Conservation (phyloP, 2,329 filamentous ascomycete genomes). For the Tolypocladium amazonense region DNA sequence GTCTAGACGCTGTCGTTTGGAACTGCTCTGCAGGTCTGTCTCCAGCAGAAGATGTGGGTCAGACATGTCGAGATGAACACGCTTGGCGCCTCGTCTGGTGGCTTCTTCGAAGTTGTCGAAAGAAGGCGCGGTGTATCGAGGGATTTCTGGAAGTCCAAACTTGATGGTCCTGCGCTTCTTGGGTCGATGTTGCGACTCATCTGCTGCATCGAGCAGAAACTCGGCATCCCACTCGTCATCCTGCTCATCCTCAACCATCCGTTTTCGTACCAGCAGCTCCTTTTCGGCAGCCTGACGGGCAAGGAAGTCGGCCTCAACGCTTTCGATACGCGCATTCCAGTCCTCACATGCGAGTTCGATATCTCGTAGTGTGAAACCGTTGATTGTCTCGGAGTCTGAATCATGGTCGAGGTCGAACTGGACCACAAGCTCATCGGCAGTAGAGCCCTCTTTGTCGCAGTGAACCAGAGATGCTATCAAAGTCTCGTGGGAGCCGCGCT, state of each 20-base stretch:
- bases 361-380: slow-evolving; percentile 68
- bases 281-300: slow-evolving; percentile 19
- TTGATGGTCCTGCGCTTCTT: slow-evolving; percentile 60
- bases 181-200: slow-evolving; percentile 34
- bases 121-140: slow-evolving; percentile 53
- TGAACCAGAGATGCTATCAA: slow-evolving; percentile 37
- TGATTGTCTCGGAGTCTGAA: slow-evolving; percentile 54
- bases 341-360: slow-evolving; percentile 79
- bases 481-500: slow-evolving; percentile 43
- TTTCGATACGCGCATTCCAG: slow-evolving; percentile 59
- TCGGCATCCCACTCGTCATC: slow-evolving; percentile 56
- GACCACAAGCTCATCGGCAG: slow-evolving; percentile 22
- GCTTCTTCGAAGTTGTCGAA: slow-evolving; percentile 73
- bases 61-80: slow-evolving; percentile 74
- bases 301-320: slow-evolving; percentile 29
- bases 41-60: slow-evolving; percentile 83
- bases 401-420: slow-evolving; percentile 39
- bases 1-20: slow-evolving; percentile 47
- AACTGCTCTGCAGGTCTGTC: slow-evolving; percentile 52
- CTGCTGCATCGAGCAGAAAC: slow-evolving; percentile 39
- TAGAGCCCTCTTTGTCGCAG: slow-evolving; percentile 27
- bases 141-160: slow-evolving; percentile 47
- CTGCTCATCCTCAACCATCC: slow-evolving; percentile 25
- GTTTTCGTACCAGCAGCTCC: slow-evolving; percentile 19
- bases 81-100: slow-evolving; percentile 63